Evolutionary conservation across 1,284 basidiomycete species (phyloP), one percentile per base, ranked within the genome.

Genomic region (Marasmius sp.): DNA sequence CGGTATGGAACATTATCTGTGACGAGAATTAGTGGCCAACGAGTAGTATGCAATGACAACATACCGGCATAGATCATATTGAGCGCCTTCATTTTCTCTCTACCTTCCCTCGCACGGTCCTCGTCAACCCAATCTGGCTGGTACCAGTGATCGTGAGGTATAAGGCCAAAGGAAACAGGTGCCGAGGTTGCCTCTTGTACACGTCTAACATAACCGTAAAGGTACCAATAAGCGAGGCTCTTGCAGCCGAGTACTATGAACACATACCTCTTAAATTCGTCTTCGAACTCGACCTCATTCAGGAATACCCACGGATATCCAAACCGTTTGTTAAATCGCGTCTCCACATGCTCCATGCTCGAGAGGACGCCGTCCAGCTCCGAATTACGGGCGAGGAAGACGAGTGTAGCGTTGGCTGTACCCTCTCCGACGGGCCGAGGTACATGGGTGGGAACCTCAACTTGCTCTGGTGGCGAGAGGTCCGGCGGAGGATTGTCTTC

Each of bases 281-380:
- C 85, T 10, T 81, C 78, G 68, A 92, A 92, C 2, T 81, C 81
- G 65, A 85, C 84, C 41, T 92, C 90, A 68, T 92, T 92, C 50
- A 92, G 75, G 65, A 92, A 82, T 11, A 91, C 85, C 77, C 86
- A 92, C 14, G 89, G 88, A 68, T 92, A 92, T 20, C 82, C 76
- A 65, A 82, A 86, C 68, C 82, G 81, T 62, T 79, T 78, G 71
- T 92, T 92, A 72, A 91, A 88, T n/a, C 79, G 74, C 43, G 83
- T 78, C 64, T 88, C 85, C 18, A 87, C 70, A 57, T 84, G 80
- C 58, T 69, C 70, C 54, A 82, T 75, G 54, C 77, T 78, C 5
- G 69, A 67, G 0, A 75, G 67, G 1, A 74, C 73, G 47, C 76
- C 78, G 6, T 68, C 65, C 6, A 81, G 61, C 57, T 82, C 80